A percentile compares a stretch with the other conserved stretches of the same genome.
Evolutionary conservation across 2,329 filamentous ascomycete species (phyloP).

Genomic region (Aspergillus luchuensis): DNA sequence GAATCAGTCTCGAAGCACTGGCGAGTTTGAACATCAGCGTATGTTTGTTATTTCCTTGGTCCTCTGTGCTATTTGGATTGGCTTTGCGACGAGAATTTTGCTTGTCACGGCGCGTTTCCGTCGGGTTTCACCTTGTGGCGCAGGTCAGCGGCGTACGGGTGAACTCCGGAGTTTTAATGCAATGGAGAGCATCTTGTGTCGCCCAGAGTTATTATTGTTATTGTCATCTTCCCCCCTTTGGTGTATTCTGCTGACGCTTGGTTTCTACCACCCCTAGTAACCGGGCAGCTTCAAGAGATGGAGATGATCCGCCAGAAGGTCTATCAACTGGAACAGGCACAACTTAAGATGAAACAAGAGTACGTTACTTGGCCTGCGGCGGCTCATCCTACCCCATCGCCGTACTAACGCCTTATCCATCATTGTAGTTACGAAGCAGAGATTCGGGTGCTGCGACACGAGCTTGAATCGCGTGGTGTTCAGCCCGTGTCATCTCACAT

Average conservation of each 20-base stretch:
- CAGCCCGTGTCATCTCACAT: slow-evolving; percentile 68
- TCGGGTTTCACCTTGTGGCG: neutral
- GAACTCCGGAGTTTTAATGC: neutral
- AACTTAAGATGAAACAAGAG: slow-evolving; percentile 89
- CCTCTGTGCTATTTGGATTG: neutral
- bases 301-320: slow-evolving; percentile 92
- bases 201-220: neutral
- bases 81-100: neutral
- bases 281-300: slow-evolving; percentile 90
- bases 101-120: neutral
- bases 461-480: slow-evolving; percentile 74
- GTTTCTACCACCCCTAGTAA: slow-evolving; percentile 59
- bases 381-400: slow-evolving; percentile 1
- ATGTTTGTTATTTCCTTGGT: slow-evolving; percentile 50
- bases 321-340: slow-evolving; percentile 86
- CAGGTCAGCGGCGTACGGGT: neutral
- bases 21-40: slow-evolving; percentile 93
- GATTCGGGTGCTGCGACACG: slow-evolving; percentile 78
- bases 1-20: slow-evolving; percentile 74
- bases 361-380: slow-evolving; percentile 51
- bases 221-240: too few species aligned
- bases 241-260: slow-evolving; percentile 18
- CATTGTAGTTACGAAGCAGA: slow-evolving; percentile 84
- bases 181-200: neutral
- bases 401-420: slow-evolving; percentile 21